Percentiles rank a stretch among this genome's conserved stretches.
phyloP scores from a whole-genome alignment of 108 stramenopile genomes.

The Discostella pseudostelligera region DNA sequence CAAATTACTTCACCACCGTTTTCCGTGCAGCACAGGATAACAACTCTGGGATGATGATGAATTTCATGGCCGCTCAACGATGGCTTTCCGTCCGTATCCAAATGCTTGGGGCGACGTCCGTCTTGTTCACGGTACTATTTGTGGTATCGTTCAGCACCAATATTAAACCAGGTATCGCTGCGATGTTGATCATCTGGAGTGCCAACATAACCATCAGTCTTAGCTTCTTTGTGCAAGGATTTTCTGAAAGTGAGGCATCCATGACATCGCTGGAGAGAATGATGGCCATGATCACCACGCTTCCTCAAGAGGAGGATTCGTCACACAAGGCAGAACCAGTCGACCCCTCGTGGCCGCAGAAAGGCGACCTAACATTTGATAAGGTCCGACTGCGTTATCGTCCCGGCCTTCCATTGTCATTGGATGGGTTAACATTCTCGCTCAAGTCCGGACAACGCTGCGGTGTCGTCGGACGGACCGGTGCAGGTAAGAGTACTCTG shows the following conservation, averaged over 20 bases:
- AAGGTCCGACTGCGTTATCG: conserved; percentile 75
- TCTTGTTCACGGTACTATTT: conserved; percentile 55
- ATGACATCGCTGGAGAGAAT: conserved; percentile 84
- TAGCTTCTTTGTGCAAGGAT: conserved; percentile 73
- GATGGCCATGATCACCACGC: conserved; percentile 58
- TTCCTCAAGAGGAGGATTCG: conserved; percentile 62
- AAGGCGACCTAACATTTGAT: conserved; percentile 62
- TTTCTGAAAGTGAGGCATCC: conserved; percentile 80
- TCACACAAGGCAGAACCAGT: conserved; percentile 15
- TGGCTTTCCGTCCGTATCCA: conserved; percentile 91
- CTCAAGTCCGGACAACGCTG: conserved; percentile 65
- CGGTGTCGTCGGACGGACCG: conserved; percentile 77
- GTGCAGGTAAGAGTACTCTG: conserved; percentile 66
- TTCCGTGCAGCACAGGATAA: conserved; percentile 55
- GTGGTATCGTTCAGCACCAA: conserved; percentile 62
- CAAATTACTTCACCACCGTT: conserved; percentile 50
- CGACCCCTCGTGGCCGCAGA: conserved; percentile 58
- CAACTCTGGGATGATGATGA: conserved; percentile 70
- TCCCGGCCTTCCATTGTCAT: conserved; percentile 64
- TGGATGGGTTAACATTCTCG: conserved; percentile 68
- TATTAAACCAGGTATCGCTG: conserved; percentile 56
- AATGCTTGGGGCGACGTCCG: conserved; percentile 64
- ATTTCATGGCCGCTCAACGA: conserved; percentile 76
- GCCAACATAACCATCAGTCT: conserved; percentile 76
- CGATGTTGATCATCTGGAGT: conserved; percentile 40